Percentiles rank a stretch among this genome's conserved stretches.
Conservation (phyloP, 2,329 filamentous ascomycete species). For the Tolypocladium nubicola region DNA sequence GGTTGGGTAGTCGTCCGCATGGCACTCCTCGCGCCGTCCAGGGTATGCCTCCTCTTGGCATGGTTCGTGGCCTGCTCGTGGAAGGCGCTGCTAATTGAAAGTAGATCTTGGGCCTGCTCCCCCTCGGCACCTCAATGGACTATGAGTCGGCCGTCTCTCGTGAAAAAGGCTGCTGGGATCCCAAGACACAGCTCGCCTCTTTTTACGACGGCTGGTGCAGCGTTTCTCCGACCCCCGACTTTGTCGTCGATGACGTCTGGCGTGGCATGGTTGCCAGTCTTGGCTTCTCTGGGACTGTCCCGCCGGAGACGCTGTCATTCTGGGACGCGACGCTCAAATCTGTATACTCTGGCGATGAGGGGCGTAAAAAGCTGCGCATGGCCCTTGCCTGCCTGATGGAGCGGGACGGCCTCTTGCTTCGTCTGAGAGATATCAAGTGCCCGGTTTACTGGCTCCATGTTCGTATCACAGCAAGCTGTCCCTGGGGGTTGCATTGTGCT, state of each 20-base stretch:
- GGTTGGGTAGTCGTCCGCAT: conserved; percentile 40
- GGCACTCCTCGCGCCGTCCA: conserved; percentile 38
- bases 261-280: conserved; percentile 31
- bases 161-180: conserved; percentile 38
- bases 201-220: conserved; percentile 33
- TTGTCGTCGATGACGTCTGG: conserved; percentile 35
- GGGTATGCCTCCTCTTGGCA: conserved; percentile 18
- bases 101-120: conserved; percentile 36
- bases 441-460: conserved; percentile 44
- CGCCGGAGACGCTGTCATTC: conserved; percentile 26
- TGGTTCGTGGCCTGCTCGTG: neutral
- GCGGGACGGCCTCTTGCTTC: conserved; percentile 34
- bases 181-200: conserved; percentile 25
- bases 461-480: neutral
- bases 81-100: neutral
- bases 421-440: conserved; percentile 35
- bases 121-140: conserved; percentile 42
- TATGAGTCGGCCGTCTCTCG: conserved; percentile 36
- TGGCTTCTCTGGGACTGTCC: conserved; percentile 32
- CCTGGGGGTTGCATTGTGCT: neutral
- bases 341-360: conserved; percentile 38
- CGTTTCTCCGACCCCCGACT: conserved; percentile 29
- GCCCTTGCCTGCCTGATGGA: conserved; percentile 32
- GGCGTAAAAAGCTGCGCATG: conserved; percentile 35
- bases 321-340: conserved; percentile 34